phyloP scores from a whole-genome alignment of 129 eudicot species.

The Saposhnikovia divaricata region DNA sequence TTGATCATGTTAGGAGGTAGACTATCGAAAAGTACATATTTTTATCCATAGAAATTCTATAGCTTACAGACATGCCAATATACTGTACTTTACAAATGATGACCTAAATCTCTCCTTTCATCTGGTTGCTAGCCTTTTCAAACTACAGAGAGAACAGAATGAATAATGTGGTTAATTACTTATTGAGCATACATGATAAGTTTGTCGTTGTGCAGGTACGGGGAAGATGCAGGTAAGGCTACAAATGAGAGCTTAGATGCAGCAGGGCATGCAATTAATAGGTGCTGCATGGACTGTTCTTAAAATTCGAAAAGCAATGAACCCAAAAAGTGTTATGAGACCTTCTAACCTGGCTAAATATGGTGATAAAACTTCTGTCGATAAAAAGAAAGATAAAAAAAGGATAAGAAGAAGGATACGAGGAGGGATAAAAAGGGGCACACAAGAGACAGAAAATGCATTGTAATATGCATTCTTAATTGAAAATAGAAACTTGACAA shows the following conservation, averaged over 20 bases:
- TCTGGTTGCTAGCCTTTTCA: not conserved
- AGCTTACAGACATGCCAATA: not conserved
- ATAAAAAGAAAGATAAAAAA: constrained; percentile 9
- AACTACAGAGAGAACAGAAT: not conserved
- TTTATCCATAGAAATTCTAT: not conserved
- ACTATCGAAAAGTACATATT: not conserved
- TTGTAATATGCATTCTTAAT: not conserved
- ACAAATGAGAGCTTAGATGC: constrained; percentile 85
- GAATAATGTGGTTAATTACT: not conserved
- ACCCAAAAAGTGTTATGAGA: constrained; percentile 60
- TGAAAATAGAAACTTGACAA: not conserved
- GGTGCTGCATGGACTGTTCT: constrained; percentile 93
- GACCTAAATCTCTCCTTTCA: not conserved
- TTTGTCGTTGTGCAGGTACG: constrained; percentile 46
- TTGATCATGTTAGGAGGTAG: not conserved
- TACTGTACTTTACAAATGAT: not conserved
- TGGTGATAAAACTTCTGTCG: constrained; percentile 38
- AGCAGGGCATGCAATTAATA: constrained; percentile 62
- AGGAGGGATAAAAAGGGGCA: constrained; percentile 29
- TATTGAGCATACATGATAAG: not conserved
- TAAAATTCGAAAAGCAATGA: constrained; percentile 73
- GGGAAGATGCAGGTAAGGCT: constrained; percentile 85
- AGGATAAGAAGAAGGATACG: constrained; percentile 32
- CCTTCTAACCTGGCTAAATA: constrained; percentile 46
- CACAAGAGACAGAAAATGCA: constrained; percentile 5